Conservation (phyloP, 1,284 basidiomycete species). For the Ganoderma multipileum region DNA sequence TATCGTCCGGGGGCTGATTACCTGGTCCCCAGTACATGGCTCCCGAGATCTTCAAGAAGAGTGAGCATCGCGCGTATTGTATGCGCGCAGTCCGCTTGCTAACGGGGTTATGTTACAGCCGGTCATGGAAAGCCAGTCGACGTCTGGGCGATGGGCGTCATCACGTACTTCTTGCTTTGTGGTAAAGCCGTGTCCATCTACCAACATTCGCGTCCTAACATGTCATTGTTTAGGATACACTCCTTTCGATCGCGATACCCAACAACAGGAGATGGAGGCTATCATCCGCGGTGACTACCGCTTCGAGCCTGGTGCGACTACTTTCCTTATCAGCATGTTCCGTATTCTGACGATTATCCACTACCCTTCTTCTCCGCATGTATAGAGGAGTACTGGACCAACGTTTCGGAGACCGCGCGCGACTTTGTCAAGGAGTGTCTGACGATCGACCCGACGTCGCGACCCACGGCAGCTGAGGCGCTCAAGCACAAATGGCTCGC, state of each 20-base stretch:
- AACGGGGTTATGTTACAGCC: slow-evolving; percentile 49
- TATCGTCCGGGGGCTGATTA: not conserved
- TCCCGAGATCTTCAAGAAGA: slow-evolving; percentile 97
- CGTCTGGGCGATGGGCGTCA: slow-evolving; percentile 97
- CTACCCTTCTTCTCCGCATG: not conserved
- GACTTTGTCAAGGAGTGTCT: slow-evolving; percentile 85
- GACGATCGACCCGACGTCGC: slow-evolving; percentile 79
- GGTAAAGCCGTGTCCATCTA: slow-evolving; percentile 41
- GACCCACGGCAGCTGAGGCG: slow-evolving; percentile 80
- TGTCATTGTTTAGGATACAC: slow-evolving; percentile 68
- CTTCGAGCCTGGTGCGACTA: slow-evolving; percentile 75
- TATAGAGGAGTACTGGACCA: slow-evolving; percentile 82
- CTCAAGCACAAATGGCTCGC: slow-evolving; percentile 86
- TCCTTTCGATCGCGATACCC: slow-evolving; percentile 91
- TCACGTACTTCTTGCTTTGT: slow-evolving; percentile 94
- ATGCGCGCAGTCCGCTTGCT: slow-evolving; percentile 5
- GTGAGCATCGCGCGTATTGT: slow-evolving; percentile 48
- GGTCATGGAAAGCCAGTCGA: slow-evolving; percentile 98
- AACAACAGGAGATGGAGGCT: slow-evolving; percentile 90
- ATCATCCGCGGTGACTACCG: slow-evolving; percentile 92
- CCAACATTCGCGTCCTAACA: not conserved
- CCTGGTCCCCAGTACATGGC: slow-evolving; percentile 84
- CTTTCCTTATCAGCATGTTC: slow-evolving; percentile 5
- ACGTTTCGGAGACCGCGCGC: slow-evolving; percentile 82
- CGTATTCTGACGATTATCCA: no score